Evolutionary conservation across 345 rosid species (phyloP), one percentile per base, ranked within the genome.

Genomic region (Clarkia xantiana): DNA sequence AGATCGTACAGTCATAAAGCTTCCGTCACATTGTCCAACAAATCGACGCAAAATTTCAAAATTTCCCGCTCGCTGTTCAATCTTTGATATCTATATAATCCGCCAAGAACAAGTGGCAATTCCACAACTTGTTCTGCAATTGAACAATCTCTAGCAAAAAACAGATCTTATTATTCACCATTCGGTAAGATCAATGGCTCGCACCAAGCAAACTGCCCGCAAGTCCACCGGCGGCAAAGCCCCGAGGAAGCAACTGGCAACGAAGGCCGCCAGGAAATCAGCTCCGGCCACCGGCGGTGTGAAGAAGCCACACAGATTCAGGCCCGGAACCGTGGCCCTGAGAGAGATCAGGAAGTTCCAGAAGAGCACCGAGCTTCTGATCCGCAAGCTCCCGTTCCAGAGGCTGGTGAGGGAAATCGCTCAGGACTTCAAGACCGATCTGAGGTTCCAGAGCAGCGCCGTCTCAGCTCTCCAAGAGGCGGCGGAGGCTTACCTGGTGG

Each of bases 351-450:
- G 59, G 25, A 56, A 56, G 59, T 56, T 45, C 25, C 59, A 56
- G 59, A 56, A 56, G 51, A 56, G 59, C 52, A 56, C 59, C 0
- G 59, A 56, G 52, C 59, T 56, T 15, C 25, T 56, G 59, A 56
- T 56, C 43, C 52, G 59, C n/a, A 56, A 56, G 59, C 59, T 56
- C 16, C 59, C 59, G 6, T 56, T 56, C 51, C 59, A 56, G 59
- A 45, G 59, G 51, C 59, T 56, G 7, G 59, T 56, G 51, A 44
- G 59, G 14, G 59, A 56, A 44, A 56, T 56, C 15, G 59, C 59
- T 18, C 59, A 56, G 52, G 59, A 56, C 44, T 56, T 56, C 59
- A 56, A 56, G 45, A 56, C 59, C 34, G 59, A 56, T 16, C 44
- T 56, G 20, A 29, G 59, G 6, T 56, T 56, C 34, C 59, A 56